Evolutionary conservation across 305 asterid species (phyloP).

Genomic region (Ajuga reptans): DNA sequence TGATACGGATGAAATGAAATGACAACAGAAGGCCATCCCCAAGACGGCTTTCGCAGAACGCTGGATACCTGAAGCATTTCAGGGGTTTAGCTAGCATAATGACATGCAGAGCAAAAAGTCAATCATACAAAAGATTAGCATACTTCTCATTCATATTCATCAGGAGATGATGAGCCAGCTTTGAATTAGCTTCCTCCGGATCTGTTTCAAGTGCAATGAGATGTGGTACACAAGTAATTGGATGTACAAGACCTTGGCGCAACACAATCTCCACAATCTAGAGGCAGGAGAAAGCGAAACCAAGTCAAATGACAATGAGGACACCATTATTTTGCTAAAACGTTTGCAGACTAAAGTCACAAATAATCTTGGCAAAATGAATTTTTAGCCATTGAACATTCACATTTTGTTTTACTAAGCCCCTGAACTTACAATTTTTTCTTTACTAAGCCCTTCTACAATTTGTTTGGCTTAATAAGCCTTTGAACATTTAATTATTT

Average conservation of each 20-base stretch:
- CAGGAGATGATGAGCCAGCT: constrained; percentile 89
- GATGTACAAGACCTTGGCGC: constrained; percentile 99
- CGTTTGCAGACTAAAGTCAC: constrained; percentile 9
- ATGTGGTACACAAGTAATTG: constrained; percentile 91
- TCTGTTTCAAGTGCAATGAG: constrained; percentile 99
- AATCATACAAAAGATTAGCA: constrained; percentile 21
- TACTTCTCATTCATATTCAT: constrained; percentile 98
- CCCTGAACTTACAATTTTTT: neutral
- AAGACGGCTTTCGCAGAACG: constrained; percentile 94
- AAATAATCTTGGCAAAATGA: neutral
- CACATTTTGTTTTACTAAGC: neutral
- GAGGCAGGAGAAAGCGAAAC: constrained; percentile 25
- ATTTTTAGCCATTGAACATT: neutral
- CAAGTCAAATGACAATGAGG: neutral
- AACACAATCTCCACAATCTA: constrained; percentile 94
- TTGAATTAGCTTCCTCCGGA: constrained; percentile 68
- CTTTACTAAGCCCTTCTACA: neutral
- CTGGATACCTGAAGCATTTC: constrained; percentile 71
- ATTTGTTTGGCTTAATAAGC: neutral
- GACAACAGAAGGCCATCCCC: constrained; percentile 98
- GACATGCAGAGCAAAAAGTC: constrained; percentile 2
- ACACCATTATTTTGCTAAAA: neutral
- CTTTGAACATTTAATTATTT: neutral
- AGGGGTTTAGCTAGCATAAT: constrained; percentile 26
- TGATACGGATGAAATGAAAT: constrained; percentile 68